Base-by-base conservation (phyloP, 768 basidiomycete species). In the Phylloporus sp. region DNA sequence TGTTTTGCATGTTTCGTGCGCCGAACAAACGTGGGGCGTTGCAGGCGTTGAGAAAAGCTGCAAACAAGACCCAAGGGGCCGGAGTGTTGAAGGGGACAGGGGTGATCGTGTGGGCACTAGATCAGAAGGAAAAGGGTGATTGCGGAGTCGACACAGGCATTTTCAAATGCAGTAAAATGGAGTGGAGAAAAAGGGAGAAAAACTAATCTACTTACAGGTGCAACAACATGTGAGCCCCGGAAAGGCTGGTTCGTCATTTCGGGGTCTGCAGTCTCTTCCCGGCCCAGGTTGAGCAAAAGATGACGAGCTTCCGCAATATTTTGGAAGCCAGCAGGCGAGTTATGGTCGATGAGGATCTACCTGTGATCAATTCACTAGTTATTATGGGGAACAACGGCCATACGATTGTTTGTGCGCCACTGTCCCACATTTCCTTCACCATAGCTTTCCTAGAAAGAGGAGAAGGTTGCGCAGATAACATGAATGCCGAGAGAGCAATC, bases 41-140 rank as follows among this genome's bases (percentile, higher is more conserved):
- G 90, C 33, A 95, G 68, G 39, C 92, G 81, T 61, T 97, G 95
- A 8, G 81, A 78, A 68, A 94, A 96, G 15, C 86, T 82, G 60
- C 95, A 98, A 35, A 79, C 70, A 2, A 85, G 67, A 41, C 72
- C 69, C 22, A 59, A 68, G 8, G 74, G 62, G 28, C 80, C 79
- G n/a, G 75, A 70, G 50, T 73, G 70, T 58, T 78, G 74, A 22
- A 97, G 68, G 2, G 95, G 94, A 64, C 95, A 97, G 34, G 72
- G 71, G 20, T 75, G 74, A 61, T 98, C 94, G 58, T 98, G 95
- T 11, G 95, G 90, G 60, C 95, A 98, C 85, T 94, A 59, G 13
- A 59, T 33, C 49, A 35, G 23, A 9, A 37, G 40, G n/a, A 32
- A 26, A 26, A 7, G 31, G 45, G 24, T 42, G 22, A 43, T 23